Conservation (phyloP, 2,329 filamentous ascomycete species). For the Colletotrichum higginsianum region DNA sequence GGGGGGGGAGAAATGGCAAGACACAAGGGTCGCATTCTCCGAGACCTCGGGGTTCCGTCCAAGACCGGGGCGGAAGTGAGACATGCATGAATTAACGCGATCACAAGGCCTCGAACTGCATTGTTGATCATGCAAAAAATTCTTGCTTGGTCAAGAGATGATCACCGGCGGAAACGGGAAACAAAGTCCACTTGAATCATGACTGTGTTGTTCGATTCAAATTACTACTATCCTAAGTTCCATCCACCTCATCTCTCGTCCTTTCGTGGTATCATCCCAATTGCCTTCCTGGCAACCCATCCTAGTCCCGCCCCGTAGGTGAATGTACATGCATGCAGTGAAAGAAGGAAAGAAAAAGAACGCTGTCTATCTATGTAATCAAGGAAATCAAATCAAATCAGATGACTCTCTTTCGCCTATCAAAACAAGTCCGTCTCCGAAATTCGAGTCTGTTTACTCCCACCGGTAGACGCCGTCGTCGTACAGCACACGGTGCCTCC, state of each 20-base stretch:
- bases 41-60: background rate
- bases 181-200: background rate
- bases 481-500: slow-evolving; percentile 54
- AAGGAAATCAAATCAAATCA: background rate
- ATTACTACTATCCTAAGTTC: slow-evolving; percentile 10
- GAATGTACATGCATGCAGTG: slow-evolving; percentile 18
- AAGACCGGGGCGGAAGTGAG: slow-evolving; percentile 20
- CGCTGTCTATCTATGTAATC: slow-evolving; percentile 31
- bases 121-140: background rate
- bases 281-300: background rate
- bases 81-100: slow-evolving; percentile 31
- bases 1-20: background rate
- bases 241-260: background rate
- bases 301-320: slow-evolving; percentile 5
- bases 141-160: background rate
- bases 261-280: slow-evolving; percentile 30
- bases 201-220: slow-evolving; percentile 10
- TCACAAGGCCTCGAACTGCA: slow-evolving; percentile 19
- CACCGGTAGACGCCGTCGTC: slow-evolving; percentile 57
- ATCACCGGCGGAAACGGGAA: background rate
- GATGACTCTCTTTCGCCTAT: slow-evolving; percentile 4
- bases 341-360: slow-evolving; percentile 17
- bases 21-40: background rate
- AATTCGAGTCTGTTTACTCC: slow-evolving; percentile 50
- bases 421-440: background rate